A percentile compares a stretch with the other conserved stretches of the same genome.
phyloP scores from a whole-genome alignment of 768 basidiomycete genomes.

The Hericium alpestre region DNA sequence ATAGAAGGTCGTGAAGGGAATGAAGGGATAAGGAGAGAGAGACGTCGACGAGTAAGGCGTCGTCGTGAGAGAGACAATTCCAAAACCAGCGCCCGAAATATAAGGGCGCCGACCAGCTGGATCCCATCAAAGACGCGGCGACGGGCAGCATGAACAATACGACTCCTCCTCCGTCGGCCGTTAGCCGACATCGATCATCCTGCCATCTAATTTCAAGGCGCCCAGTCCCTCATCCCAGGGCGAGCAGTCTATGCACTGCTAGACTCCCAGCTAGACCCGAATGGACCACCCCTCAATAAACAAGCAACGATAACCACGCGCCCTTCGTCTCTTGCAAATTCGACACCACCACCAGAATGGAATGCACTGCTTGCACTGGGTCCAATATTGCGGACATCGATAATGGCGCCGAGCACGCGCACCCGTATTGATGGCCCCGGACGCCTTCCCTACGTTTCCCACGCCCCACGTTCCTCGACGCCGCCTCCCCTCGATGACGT shows the following conservation, averaged over 20 bases:
- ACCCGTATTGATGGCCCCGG: too few species aligned
- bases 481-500: conserved; percentile 12
- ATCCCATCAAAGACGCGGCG: not conserved
- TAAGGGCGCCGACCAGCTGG: conserved; percentile 21
- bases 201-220: not conserved
- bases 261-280: too few species aligned
- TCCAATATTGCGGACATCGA: too few species aligned
- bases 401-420: too few species aligned
- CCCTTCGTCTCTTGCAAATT: too few species aligned
- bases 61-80: conserved; percentile 13
- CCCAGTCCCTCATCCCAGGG: too few species aligned
- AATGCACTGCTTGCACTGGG: too few species aligned
- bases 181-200: not conserved
- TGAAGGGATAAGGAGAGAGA: conserved; percentile 14
- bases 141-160: not conserved
- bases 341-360: too few species aligned
- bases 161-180: not conserved
- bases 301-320: too few species aligned
- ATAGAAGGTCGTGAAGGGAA: conserved; percentile 26
- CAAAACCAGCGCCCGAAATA: conserved; percentile 21
- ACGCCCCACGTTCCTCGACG: conserved; percentile 33
- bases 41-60: conserved; percentile 16
- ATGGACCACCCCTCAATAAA: too few species aligned
- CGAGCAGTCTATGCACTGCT: too few species aligned
- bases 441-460: conserved; percentile 16